Evolutionary conservation across 2,329 filamentous ascomycete genomes (phyloP), one percentile per base, ranked within the genome.

Genomic region (Hymenotorrendiella dingleyae): DNA sequence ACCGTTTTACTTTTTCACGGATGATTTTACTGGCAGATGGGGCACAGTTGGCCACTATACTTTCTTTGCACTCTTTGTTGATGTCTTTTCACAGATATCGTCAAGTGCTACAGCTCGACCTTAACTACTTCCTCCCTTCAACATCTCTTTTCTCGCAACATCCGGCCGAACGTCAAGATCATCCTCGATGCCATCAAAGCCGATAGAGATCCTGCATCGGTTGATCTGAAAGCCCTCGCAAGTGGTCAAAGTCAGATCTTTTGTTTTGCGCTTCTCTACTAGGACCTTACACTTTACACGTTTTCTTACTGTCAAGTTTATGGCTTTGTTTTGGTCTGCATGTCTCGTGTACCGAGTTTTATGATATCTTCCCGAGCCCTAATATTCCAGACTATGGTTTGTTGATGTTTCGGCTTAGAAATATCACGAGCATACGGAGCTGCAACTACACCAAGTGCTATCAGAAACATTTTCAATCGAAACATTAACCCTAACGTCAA

Each of bases 21-120:
- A n/a, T n/a, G n/a, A n/a, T n/a, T n/a, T n/a, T n/a, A n/a, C n/a
- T n/a, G n/a, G n/a, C n/a, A n/a, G n/a, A n/a, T n/a, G n/a, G n/a
- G n/a, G n/a, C n/a, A n/a, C n/a, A n/a, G n/a, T n/a, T n/a, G n/a
- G n/a, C n/a, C 9, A 29, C 24, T 14, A 29, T 14, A 10, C 12
- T 4, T 29, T 4, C 27, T 14, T 29, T 29, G 4, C 27, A 29
- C 8, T 33, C 19, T 12, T 20, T 20, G n/a, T 35, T 35, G 32
- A 35, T 20, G 9, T 35, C 7, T 19, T 32, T 34, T 19, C n/a
- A n/a, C 32, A 51, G 50, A 42, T 22, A 40, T 45, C 10, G 33
- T 33, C 12, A 42, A 26, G n/a, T 35, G 32, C 23, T 49, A 48
- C 36, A 62, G 62, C 23, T 50, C 53, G 12, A 57, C 57, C 20